A percentile compares a stretch with the other conserved stretches of the same genome.
phyloP scores from a whole-genome alignment of 2,329 filamentous ascomycete genomes.

The Ploettnerulaceae sp. region DNA sequence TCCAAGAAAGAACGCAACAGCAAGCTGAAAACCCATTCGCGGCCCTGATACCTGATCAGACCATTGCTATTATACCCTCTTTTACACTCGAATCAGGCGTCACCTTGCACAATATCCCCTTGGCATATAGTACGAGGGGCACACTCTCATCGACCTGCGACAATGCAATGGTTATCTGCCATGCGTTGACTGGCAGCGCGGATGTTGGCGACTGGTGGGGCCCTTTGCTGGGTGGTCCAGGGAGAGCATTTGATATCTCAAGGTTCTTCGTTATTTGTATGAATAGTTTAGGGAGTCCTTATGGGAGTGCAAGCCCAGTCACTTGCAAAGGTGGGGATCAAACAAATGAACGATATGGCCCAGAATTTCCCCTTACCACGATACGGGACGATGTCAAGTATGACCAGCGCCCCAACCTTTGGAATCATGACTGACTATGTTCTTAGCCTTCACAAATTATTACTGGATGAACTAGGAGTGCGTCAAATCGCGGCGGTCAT shows the following conservation, averaged over 20 bases:
- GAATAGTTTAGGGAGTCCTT: conserved; percentile 80
- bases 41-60: conserved; percentile 79
- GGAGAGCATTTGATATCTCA: conserved; percentile 74
- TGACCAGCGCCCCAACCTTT: conserved; percentile 35
- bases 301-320: conserved; percentile 70
- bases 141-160: conserved; percentile 53
- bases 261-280: conserved; percentile 83
- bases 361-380: conserved; percentile 93
- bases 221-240: conserved; percentile 66
- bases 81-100: conserved; percentile 93
- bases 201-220: conserved; percentile 90
- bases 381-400: conserved; percentile 94
- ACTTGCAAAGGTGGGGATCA: conserved; percentile 81
- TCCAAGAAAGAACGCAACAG: conserved; percentile 37
- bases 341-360: conserved; percentile 65
- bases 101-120: conserved; percentile 68
- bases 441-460: conserved; percentile 66
- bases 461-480: conserved; percentile 77
- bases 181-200: conserved; percentile 79
- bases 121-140: conserved; percentile 63
- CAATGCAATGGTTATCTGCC: conserved; percentile 74
- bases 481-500: conserved; percentile 73
- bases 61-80: conserved; percentile 77
- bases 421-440: conserved; percentile 18
- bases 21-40: conserved; percentile 93